Percentiles rank a stretch among this genome's conserved stretches.
Conservation (phyloP, 352 stramenopile species). For the Peronosclerospora sorghi region DNA sequence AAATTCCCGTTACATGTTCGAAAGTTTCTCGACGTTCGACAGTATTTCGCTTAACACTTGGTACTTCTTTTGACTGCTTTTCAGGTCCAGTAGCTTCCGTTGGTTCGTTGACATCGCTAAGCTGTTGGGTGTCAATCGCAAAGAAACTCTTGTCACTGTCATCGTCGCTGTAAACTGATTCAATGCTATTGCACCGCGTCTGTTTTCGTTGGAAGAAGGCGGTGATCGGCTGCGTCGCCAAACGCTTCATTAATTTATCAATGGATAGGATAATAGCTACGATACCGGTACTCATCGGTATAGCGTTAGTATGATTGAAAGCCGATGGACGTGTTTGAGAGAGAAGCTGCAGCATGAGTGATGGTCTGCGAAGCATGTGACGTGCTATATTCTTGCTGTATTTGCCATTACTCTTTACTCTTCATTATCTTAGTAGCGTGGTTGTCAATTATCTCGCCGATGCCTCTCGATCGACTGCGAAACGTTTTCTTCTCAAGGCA, state of each 20-base stretch:
- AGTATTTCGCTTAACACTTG: background rate
- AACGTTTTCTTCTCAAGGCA: conserved; percentile 10
- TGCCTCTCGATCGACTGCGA: conserved; percentile 14
- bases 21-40: conserved; percentile 3
- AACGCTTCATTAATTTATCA: conserved; percentile 25
- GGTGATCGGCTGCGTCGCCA: conserved; percentile 30
- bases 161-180: conserved; percentile 10
- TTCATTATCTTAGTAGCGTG: background rate
- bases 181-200: conserved; percentile 10
- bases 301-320: too few relatives aligned
- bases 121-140: background rate
- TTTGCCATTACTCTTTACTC: conserved; percentile 6
- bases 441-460: background rate
- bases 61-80: background rate
- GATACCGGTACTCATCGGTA: too few relatives aligned
- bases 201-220: conserved; percentile 62
- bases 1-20: conserved; percentile 22
- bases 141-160: conserved; percentile 2
- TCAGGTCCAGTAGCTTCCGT: conserved; percentile 2
- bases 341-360: background rate
- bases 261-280: too few relatives aligned
- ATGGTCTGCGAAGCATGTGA: too few relatives aligned
- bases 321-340: too few relatives aligned
- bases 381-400: background rate
- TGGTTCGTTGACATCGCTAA: background rate